Evolutionary conservation across 305 asterid species (phyloP), one percentile per base, ranked within the genome.

Genomic region (Fraxinus platypoda): DNA sequence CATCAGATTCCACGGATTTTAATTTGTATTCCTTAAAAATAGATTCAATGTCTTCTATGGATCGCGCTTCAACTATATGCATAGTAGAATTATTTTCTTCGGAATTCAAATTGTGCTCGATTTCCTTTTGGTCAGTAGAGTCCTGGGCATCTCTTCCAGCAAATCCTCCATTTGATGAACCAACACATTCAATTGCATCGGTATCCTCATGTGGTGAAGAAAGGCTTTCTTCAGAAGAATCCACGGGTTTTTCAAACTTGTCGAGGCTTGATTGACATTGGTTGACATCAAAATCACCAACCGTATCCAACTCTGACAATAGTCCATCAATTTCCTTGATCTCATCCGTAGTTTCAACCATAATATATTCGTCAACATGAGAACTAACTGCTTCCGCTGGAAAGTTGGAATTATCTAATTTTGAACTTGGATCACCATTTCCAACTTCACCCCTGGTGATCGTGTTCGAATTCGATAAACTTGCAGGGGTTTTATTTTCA

Each of bases 201-300:
- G 84, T 80, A 64, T 81, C 83, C 75, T 68, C 78, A 72, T 70
- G 78, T 19, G 71, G 79, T 30, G 84, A 78, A 87, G 85, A 81
- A 38, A 85, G 85, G 30, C 80, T 84, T 75, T 81, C 89, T 54
- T 64, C 88, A 59, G 70, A 77, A 71, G 85, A 81, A 77, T 70
- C 89, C 71, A 78, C 64, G 46, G 70, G 90, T 73, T 87, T 83
- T 52, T 86, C 88, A 8, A 86, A 83, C 74, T 76, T 88, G 79
- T 78, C 64, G 8, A 89, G 83, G 79, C 86, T 80, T 9, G 90
- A 83, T 78, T 76, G 87, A 80, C 84, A 82, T 34, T 87, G 89
- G 49, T 81, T 74, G 83, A 86, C 73, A 84, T 92, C 86, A 76
- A 96, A 94, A 88, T 96, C 99, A 81, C 98, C 95, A 74, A 92